Conservation (phyloP, 352 stramenopile genomes). For the Globisporangium canariense region DNA sequence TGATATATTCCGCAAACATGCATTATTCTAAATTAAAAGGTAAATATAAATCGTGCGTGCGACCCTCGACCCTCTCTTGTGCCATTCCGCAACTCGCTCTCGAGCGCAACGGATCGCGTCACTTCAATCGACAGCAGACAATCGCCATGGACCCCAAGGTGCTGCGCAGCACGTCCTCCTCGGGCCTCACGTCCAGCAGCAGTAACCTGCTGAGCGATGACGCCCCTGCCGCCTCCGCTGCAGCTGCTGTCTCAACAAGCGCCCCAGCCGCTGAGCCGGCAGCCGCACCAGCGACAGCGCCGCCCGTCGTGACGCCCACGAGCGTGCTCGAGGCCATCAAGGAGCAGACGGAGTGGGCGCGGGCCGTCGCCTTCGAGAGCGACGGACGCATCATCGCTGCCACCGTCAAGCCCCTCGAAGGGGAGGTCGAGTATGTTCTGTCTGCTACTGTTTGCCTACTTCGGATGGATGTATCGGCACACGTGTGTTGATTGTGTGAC, state of each 20-base stretch:
- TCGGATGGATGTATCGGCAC: not conserved
- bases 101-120: not conserved
- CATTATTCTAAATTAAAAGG: not conserved
- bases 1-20: not conserved
- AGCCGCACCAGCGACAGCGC: conserved; percentile 5
- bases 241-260: not conserved
- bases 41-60: not conserved
- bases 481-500: conserved; percentile 6
- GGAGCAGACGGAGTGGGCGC: conserved; percentile 65
- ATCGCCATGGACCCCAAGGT: conserved; percentile 17
- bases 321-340: conserved; percentile 52
- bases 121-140: conserved; percentile 7
- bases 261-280: not conserved
- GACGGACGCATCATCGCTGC: conserved; percentile 45
- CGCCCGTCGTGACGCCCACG: conserved; percentile 32
- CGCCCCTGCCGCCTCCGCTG: not conserved
- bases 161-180: conserved; percentile 14
- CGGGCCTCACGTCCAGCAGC: conserved; percentile 15
- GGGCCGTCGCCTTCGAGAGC: conserved; percentile 57
- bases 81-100: not conserved
- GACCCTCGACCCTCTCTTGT: not conserved
- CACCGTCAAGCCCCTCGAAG: conserved; percentile 61
- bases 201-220: conserved; percentile 21
- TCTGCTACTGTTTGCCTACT: not conserved
- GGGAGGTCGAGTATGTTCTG: conserved; percentile 46